These are phyloP conservation scores for Penicillium sp. DNA, from an alignment of 2,329 filamentous ascomycete genomes.

Conservation along the genomic window DNA sequence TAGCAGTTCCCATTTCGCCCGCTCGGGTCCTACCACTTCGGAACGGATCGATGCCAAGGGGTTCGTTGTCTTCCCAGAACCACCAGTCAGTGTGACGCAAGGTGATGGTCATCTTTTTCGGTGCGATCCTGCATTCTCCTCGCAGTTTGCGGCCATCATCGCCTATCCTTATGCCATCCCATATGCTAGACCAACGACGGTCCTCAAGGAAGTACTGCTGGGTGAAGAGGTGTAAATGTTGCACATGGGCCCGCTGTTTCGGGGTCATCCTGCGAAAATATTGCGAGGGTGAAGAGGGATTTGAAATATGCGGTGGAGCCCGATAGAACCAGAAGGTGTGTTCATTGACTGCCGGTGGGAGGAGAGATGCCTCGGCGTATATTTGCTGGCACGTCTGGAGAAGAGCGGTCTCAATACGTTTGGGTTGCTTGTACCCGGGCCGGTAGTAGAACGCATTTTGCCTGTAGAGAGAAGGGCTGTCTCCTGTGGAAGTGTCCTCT, in stretches of 20 bases:
- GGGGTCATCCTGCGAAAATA: conserved; percentile 22
- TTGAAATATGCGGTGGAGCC: conserved; percentile 18
- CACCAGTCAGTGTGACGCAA: conserved; percentile 33
- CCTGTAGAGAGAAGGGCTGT: conserved; percentile 13
- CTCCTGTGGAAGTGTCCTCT: neutral
- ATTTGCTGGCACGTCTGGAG: conserved; percentile 39
- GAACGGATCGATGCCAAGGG: conserved; percentile 28
- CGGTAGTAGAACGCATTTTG: conserved; percentile 27
- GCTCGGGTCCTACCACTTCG: conserved; percentile 9
- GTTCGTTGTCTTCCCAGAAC: conserved; percentile 27
- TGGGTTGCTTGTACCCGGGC: conserved; percentile 31
- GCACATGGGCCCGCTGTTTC: conserved; percentile 20
- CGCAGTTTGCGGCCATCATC: neutral
- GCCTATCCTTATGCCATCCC: neutral
- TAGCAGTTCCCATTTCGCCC: neutral
- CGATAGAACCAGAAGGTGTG: conserved; percentile 31
- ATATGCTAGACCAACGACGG: neutral
- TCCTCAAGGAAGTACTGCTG: conserved; percentile 26
- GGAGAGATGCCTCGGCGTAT: conserved; percentile 38
- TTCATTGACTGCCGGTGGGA: conserved; percentile 33
- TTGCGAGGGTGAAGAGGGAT: conserved; percentile 8
- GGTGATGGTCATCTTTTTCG: conserved; percentile 24
- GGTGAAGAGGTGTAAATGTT: conserved; percentile 26
- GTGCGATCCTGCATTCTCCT: conserved; percentile 17
- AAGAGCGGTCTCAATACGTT: conserved; percentile 30